These are phyloP conservation scores for Tagetes erecta DNA, from an alignment of 129 eudicot genomes.

Conservation along the genomic window DNA sequence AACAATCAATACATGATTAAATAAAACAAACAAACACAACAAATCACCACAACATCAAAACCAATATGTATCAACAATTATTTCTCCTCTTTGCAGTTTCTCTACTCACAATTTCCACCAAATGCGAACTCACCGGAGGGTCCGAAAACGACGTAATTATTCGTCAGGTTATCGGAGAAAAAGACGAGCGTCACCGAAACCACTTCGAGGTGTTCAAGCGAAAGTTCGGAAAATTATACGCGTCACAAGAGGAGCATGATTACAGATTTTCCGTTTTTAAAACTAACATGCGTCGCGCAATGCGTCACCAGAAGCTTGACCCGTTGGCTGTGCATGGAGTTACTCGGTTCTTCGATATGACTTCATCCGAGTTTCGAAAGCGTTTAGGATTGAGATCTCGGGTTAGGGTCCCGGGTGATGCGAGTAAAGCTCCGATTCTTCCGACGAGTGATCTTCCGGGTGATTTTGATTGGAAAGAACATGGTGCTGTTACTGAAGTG, in stretches of 20 bases:
- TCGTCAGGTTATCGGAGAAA: conserved; percentile 62
- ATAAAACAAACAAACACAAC: conserved; percentile 9
- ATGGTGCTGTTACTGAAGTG: conserved; percentile 65
- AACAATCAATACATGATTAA: background rate
- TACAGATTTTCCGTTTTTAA: conserved; percentile 56
- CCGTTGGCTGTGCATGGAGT: conserved; percentile 75
- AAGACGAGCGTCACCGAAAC: background rate
- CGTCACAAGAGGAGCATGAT: conserved; percentile 62
- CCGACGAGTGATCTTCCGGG: conserved; percentile 63
- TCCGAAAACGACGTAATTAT: conserved; percentile 41
- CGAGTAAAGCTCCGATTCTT: conserved; percentile 66
- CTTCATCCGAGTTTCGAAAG: conserved; percentile 50
- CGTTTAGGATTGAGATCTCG: conserved; percentile 52
- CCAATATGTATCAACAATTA: conserved; percentile 40
- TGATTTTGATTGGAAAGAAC: conserved; percentile 77
- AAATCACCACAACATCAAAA: background rate
- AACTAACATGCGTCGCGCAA: conserved; percentile 62
- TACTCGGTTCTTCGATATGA: conserved; percentile 68
- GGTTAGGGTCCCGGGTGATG: conserved; percentile 55
- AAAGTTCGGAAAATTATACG: conserved; percentile 49
- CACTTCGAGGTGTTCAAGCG: conserved; percentile 60
- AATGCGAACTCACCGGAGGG: background rate
- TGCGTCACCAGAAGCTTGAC: conserved; percentile 61
- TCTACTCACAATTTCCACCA: conserved; percentile 40
- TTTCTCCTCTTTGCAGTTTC: conserved; percentile 28